Evolutionary conservation across 768 basidiomycete species (phyloP), one percentile per base, ranked within the genome.

Genomic region (Calocybe indica): DNA sequence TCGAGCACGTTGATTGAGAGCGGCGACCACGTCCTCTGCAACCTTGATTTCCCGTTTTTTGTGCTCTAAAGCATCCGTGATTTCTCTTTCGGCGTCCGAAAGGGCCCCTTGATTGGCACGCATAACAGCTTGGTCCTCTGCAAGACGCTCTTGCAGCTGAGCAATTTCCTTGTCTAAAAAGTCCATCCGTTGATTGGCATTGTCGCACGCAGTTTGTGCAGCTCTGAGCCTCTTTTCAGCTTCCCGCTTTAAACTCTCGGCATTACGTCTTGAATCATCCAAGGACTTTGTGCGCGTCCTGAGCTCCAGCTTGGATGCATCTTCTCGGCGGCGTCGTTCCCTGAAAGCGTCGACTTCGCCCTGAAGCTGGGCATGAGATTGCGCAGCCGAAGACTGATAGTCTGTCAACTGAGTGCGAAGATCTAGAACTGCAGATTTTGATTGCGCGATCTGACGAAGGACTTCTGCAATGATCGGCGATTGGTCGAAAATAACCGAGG

Each of bases 191-290:
- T 73, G 74, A 14, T 63, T 70, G 0, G 85, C 77, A 46, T 73
- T 82, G 57, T 88, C 83, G 32, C 85, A 79, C 51, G 76, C 69
- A 37, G 60, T 72, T 61, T 83, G 81, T 11, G 79, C 81, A n/a
- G 75, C 71, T 57, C 83, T 87, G 50, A 94, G 74, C 55, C 83
- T 83, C 71, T 89, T 92, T 66, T 98, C 95, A 4, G 86, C 91
- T 40, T 97, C 94, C 39, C 82, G 77, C 60, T 82, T 87, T 44
- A 73, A 65, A 43, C 78, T 72, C 65, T 99, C 96, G 8, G 92
- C 91, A 29, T 71, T 71, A 31, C 95, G 83, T 65, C 85, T 88
- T 46, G 80, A 70, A 62, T 99, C 95, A 55, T 99, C 95, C 2
- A 97, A 70, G 2, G 73, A 63, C 67, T 94, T 95, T 41, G 88